phyloP scores from a whole-genome alignment of 2,329 filamentous ascomycete species.

The Fusarium sp. region DNA sequence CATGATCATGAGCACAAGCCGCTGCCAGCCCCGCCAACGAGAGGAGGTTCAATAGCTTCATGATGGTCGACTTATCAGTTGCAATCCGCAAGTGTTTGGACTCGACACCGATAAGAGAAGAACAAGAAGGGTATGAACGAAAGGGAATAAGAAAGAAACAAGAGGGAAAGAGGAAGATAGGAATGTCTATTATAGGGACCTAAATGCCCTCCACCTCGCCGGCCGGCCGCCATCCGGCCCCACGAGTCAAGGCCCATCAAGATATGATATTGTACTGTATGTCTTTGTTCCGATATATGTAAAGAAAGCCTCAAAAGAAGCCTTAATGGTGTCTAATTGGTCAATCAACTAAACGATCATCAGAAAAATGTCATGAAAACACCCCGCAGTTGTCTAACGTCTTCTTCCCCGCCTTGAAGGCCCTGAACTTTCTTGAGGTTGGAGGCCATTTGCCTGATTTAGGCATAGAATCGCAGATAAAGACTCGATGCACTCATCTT shows the following conservation, averaged over 20 bases:
- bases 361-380: not conserved
- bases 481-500: not conserved
- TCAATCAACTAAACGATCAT: not conserved
- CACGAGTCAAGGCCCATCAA: slow-evolving; percentile 33
- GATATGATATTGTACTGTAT: not conserved
- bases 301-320: slow-evolving; percentile 5
- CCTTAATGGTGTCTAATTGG: slow-evolving; percentile 12
- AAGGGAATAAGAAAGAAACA: not conserved
- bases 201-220: slow-evolving; percentile 17
- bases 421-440: slow-evolving; percentile 3
- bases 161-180: not conserved
- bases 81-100: not conserved
- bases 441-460: slow-evolving; percentile 24
- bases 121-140: not conserved
- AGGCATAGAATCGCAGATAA: slow-evolving; percentile 26
- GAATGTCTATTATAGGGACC: slow-evolving; percentile 33
- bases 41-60: slow-evolving; percentile 48
- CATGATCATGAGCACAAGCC: slow-evolving; percentile 48
- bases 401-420: slow-evolving; percentile 13
- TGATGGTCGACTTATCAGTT: slow-evolving; percentile 15
- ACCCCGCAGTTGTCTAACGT: slow-evolving; percentile 20
- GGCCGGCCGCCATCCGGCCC: slow-evolving; percentile 24
- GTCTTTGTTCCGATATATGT: not conserved
- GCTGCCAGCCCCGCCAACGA: slow-evolving; percentile 43
- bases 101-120: not conserved